These are phyloP conservation scores for Ploettnerulaceae sp. DNA, from an alignment of 2,329 filamentous ascomycete species.

Conservation along the genomic window DNA sequence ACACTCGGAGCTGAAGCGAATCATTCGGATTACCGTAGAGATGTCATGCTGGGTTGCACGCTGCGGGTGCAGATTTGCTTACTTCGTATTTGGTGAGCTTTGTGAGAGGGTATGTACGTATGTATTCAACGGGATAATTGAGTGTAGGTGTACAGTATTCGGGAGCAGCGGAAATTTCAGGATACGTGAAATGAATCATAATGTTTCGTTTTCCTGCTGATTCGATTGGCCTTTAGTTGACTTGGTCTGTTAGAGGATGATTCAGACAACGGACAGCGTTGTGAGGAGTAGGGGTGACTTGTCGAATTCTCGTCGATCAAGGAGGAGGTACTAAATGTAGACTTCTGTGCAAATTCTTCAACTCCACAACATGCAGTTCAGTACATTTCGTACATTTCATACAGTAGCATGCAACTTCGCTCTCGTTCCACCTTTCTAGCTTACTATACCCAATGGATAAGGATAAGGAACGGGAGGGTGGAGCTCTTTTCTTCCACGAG, in stretches of 20 bases:
- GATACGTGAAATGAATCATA: neutral
- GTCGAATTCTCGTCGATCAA: slow-evolving; percentile 4
- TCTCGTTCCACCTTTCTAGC: slow-evolving; percentile 12
- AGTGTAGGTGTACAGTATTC: too few species aligned
- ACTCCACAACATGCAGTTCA: neutral
- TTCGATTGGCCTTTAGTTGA: neutral
- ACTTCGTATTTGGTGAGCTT: too few species aligned
- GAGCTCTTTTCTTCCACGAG: too few species aligned
- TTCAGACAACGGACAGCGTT: neutral
- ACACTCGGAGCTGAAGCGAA: too few species aligned
- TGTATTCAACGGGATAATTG: too few species aligned
- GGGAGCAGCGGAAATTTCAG: neutral
- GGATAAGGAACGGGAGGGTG: too few species aligned
- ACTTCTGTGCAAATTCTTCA: slow-evolving; percentile 8
- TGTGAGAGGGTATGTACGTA: too few species aligned
- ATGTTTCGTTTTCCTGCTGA: neutral
- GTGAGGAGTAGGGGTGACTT: neutral
- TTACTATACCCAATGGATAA: neutral
- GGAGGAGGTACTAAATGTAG: neutral
- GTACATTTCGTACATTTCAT: too few species aligned
- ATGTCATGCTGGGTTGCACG: too few species aligned
- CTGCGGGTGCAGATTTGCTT: too few species aligned
- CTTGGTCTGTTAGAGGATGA: neutral
- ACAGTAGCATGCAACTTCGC: too few species aligned
- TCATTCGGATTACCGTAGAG: too few species aligned